Percentiles rank a stretch among this genome's conserved stretches.
Evolutionary conservation across 1,139 yeast species (phyloP).

Genomic region (Hansenula sp.): DNA sequence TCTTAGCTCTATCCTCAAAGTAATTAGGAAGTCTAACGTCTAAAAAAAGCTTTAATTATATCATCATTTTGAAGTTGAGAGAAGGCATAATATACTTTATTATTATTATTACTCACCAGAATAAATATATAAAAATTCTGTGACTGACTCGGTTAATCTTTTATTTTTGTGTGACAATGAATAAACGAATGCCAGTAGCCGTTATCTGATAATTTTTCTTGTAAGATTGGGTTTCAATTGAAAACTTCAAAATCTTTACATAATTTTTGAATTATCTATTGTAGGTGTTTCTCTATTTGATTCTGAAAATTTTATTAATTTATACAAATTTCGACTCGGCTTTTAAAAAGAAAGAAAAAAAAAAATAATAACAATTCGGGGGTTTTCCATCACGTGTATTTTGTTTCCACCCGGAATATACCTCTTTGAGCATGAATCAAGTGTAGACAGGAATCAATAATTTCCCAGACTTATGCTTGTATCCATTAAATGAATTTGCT

Average conservation of each 20-base stretch:
- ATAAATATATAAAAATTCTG: too few species aligned
- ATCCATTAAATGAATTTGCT: constrained; percentile 49
- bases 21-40: constrained; percentile 52
- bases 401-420: not conserved
- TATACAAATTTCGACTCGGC: constrained; percentile 1
- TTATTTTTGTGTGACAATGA: too few species aligned
- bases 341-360: not conserved
- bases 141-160: too few species aligned
- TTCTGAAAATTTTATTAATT: not conserved
- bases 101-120: too few species aligned
- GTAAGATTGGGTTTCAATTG: too few species aligned
- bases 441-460: constrained; percentile 46
- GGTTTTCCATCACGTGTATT: not conserved
- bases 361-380: not conserved
- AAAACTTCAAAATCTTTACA: not conserved
- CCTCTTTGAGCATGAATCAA: not conserved
- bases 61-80: too few species aligned
- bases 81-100: too few species aligned
- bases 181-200: too few species aligned
- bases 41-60: constrained; percentile 24
- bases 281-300: not conserved
- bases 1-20: constrained; percentile 33
- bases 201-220: too few species aligned
- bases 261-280: not conserved
- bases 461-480: constrained; percentile 45